Conservation (phyloP, 75 land plant genomes). For the Pinus taeda region DNA sequence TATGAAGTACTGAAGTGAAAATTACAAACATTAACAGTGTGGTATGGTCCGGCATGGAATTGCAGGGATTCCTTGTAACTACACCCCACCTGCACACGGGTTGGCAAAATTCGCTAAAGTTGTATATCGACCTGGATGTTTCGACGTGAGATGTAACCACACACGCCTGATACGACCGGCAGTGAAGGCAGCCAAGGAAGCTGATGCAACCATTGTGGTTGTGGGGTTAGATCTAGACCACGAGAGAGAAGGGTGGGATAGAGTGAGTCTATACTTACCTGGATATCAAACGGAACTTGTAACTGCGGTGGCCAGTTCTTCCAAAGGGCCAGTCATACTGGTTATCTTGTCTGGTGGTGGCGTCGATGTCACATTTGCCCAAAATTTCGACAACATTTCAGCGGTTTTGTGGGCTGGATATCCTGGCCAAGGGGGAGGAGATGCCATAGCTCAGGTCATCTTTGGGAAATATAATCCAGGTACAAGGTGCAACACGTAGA, state of each 20-base stretch:
- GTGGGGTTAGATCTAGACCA: conserved; percentile 33
- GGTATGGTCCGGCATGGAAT: background rate
- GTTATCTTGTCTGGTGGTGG: conserved; percentile 39
- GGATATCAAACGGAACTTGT: conserved; percentile 45
- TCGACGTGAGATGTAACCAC: conserved; percentile 9
- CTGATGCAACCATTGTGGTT: conserved; percentile 31
- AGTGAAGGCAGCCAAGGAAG: conserved; percentile 24
- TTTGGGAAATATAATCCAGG: conserved; percentile 64
- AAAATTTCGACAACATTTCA: conserved; percentile 15
- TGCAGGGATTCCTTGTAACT: conserved; percentile 44
- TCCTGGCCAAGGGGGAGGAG: conserved; percentile 65
- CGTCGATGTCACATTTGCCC: conserved; percentile 55
- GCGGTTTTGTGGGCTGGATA: conserved; percentile 60
- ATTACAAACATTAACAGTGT: background rate
- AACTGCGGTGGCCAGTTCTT: conserved; percentile 13
- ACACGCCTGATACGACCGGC: conserved; percentile 14
- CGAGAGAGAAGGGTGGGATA: conserved; percentile 38
- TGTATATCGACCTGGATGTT: conserved; percentile 33
- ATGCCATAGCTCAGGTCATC: conserved; percentile 51
- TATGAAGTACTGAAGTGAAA: too few relatives aligned
- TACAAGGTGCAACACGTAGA: background rate
- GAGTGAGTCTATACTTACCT: conserved; percentile 29
- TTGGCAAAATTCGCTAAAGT: background rate
- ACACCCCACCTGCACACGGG: conserved; percentile 26
- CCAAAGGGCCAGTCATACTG: conserved; percentile 33